Conservation (phyloP, 1,284 basidiomycete species). For the Trichosporon asahii region DNA sequence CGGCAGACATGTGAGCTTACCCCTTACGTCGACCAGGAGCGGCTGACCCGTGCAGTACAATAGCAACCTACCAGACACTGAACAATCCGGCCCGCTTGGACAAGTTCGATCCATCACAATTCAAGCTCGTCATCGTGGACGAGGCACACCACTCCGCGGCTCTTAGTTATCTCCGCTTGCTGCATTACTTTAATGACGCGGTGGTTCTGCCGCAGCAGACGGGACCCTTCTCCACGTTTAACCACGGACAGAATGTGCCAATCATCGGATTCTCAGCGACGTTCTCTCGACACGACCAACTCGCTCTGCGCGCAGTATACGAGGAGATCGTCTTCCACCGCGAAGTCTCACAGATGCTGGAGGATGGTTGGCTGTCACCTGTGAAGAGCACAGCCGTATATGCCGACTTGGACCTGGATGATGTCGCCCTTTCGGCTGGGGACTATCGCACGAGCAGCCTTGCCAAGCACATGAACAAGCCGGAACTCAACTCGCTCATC, state of each 20-base stretch:
- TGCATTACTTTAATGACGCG: conserved; percentile 45
- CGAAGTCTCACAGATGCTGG: conserved; percentile 91
- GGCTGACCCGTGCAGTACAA: conserved; percentile 59
- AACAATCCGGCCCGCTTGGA: conserved; percentile 63
- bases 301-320: conserved; percentile 83
- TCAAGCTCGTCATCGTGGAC: conserved; percentile 85
- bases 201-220: conserved; percentile 33
- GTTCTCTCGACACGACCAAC: conserved; percentile 85
- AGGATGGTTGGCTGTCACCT: conserved; percentile 83
- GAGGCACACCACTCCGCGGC: conserved; percentile 96
- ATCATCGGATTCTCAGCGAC: conserved; percentile 95
- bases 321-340: conserved; percentile 89
- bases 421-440: conserved; percentile 65
- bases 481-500: conserved; percentile 68
- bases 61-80: conserved; percentile 90
- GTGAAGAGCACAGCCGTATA: conserved; percentile 77
- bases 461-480: conserved; percentile 73
- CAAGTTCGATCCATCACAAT: conserved; percentile 69
- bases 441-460: conserved; percentile 76
- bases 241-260: conserved; percentile 58
- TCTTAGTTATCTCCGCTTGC: conserved; percentile 59
- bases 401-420: conserved; percentile 66
- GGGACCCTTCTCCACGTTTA: conserved; percentile 27
- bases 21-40: neutral
- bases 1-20: conserved; percentile 73